phyloP scores from a whole-genome alignment of 345 rosid genomes.

The Hibiscus trionum region DNA sequence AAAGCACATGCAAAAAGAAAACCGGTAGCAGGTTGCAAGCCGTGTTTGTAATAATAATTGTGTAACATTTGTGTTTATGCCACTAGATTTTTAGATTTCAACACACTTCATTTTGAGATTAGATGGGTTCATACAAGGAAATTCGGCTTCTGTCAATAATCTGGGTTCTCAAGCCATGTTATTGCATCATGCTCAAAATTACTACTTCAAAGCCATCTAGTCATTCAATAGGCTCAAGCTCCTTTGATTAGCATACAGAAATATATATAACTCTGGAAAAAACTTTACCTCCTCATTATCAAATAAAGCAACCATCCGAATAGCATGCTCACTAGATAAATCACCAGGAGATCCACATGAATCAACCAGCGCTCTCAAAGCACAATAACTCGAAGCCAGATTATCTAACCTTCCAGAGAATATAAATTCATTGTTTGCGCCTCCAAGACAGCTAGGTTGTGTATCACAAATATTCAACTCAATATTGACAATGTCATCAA shows the following conservation, averaged over 20 bases:
- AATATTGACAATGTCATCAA: conserved; percentile 60
- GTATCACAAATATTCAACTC: conserved; percentile 95
- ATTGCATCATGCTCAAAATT: background rate
- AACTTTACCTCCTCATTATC: conserved; percentile 88
- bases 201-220: background rate
- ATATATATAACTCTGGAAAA: conserved; percentile 7
- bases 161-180: background rate
- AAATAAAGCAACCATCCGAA: conserved; percentile 86
- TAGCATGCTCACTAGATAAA: conserved; percentile 54
- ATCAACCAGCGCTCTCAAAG: conserved; percentile 82
- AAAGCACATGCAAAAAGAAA: background rate
- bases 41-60: background rate
- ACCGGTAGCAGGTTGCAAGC: background rate
- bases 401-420: conserved; percentile 95
- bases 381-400: conserved; percentile 89
- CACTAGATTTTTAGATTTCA: background rate
- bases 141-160: background rate
- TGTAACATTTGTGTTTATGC: background rate
- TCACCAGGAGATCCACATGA: conserved; percentile 45
- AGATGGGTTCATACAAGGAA: conserved; percentile 1
- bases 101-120: background rate
- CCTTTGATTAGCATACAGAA: conserved; percentile 8
- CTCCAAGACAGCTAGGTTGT: conserved; percentile 97
- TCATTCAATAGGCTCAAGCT: conserved; percentile 2
- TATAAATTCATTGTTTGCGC: conserved; percentile 79